Percentiles rank a stretch among this genome's conserved stretches.
phyloP scores from a whole-genome alignment of 306 rosid species.

The Astragalus membranaceus region DNA sequence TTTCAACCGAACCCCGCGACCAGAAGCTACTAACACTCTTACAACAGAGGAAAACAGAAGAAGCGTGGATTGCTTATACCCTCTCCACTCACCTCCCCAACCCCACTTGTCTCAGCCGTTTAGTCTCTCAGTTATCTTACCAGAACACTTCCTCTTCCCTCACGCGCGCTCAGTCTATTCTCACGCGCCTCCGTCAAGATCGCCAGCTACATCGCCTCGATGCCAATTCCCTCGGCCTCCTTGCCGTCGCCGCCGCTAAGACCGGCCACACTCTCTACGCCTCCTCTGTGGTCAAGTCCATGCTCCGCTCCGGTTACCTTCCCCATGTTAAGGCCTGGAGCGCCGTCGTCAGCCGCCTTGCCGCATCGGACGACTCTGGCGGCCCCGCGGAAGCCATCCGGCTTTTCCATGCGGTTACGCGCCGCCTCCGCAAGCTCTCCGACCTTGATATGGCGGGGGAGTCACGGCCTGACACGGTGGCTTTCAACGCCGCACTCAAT shows the following conservation, averaged over 20 bases:
- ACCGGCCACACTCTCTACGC: slow-evolving; percentile 76
- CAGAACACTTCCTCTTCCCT: slow-evolving; percentile 46
- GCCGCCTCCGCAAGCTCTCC: slow-evolving; percentile 42
- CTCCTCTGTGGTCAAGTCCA: slow-evolving; percentile 74
- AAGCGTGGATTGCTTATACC: slow-evolving; percentile 71
- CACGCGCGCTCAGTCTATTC: slow-evolving; percentile 82
- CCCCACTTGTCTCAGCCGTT: slow-evolving; percentile 80
- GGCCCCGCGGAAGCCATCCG: slow-evolving; percentile 58
- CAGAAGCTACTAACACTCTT: slow-evolving; percentile 55
- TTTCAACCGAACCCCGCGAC: slow-evolving; percentile 32
- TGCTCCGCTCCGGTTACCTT: slow-evolving; percentile 96
- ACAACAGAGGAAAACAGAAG: slow-evolving; percentile 76
- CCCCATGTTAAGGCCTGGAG: slow-evolving; percentile 97
- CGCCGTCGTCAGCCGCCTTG: slow-evolving; percentile 76
- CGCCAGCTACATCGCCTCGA: slow-evolving; percentile 90
- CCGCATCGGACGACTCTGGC: slow-evolving; percentile 43
- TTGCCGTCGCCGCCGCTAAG: slow-evolving; percentile 70
- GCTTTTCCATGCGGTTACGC: slow-evolving; percentile 48
- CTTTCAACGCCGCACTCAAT: slow-evolving; percentile 75
- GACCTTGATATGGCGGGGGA: slow-evolving; percentile 42
- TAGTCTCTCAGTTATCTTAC: slow-evolving; percentile 66
- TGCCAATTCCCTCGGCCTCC: slow-evolving; percentile 82
- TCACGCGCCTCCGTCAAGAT: slow-evolving; percentile 91
- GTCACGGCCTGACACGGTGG: slow-evolving; percentile 82
- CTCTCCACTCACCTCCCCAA: slow-evolving; percentile 50